Conservation (phyloP, 2,329 filamentous ascomycete genomes). For the Thyridium curvatum region DNA sequence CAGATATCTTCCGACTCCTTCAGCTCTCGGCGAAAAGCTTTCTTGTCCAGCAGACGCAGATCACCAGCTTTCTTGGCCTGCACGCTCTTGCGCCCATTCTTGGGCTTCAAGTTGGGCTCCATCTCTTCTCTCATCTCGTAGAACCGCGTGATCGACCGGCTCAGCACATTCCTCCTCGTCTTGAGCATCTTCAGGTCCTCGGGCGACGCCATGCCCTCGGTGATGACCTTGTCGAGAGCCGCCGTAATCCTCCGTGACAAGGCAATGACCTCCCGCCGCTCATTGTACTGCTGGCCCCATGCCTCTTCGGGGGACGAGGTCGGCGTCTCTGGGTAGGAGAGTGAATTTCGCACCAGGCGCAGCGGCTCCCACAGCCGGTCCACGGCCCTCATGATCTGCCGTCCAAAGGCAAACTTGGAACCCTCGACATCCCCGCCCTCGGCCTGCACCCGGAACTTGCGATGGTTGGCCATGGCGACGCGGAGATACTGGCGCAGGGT, state of each 20-base stretch:
- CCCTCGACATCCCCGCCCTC: conserved; percentile 17
- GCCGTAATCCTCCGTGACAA: conserved; percentile 39
- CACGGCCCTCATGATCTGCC: conserved; percentile 44
- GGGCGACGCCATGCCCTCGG: conserved; percentile 30
- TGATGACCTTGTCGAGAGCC: conserved; percentile 35
- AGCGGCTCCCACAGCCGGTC: conserved; percentile 44
- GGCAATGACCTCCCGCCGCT: conserved; percentile 33
- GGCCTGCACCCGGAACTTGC: conserved; percentile 25
- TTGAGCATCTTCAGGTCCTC: conserved; percentile 23
- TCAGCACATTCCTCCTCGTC: conserved; percentile 19
- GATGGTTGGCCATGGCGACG: conserved; percentile 42
- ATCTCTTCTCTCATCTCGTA: conserved; percentile 10
- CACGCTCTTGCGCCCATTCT: too few relatives aligned
- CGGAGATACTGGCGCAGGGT: conserved; percentile 51
- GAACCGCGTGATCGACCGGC: conserved; percentile 19
- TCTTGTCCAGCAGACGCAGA: too few relatives aligned
- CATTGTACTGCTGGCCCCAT: conserved; percentile 18
- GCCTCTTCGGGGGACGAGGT: neutral
- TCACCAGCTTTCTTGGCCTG: too few relatives aligned
- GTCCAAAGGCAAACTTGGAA: conserved; percentile 37
- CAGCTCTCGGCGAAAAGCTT: too few relatives aligned
- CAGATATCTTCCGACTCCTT: too few relatives aligned
- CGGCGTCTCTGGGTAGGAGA: conserved; percentile 22
- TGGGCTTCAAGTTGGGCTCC: conserved; percentile 4
- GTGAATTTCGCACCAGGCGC: conserved; percentile 20